phyloP scores from a whole-genome alignment of 2,329 filamentous ascomycete species.

The Dothideomycetes sp. region DNA sequence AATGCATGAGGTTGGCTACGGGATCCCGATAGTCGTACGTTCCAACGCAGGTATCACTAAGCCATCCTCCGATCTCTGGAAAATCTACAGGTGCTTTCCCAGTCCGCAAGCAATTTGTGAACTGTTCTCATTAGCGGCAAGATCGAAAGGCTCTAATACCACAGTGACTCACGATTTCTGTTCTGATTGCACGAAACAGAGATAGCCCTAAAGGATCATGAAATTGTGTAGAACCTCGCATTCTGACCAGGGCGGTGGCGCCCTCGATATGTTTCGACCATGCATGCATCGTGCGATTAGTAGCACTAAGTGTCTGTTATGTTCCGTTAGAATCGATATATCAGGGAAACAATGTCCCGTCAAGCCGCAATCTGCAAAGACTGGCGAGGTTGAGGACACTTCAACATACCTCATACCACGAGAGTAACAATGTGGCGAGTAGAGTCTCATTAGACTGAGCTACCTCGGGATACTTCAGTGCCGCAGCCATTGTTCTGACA shows the following conservation, averaged over 20 bases:
- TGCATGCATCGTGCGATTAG: conserved; percentile 35
- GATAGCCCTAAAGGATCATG: conserved; percentile 1
- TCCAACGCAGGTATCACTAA: conserved; percentile 2
- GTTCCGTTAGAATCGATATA: too few relatives aligned
- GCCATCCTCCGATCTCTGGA: conserved; percentile 2
- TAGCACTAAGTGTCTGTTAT: conserved; percentile 6
- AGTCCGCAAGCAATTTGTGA: conserved; percentile 8
- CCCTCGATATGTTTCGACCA: conserved; percentile 50
- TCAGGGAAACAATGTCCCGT: too few relatives aligned
- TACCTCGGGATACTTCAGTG: conserved; percentile 39
- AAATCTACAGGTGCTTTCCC: conserved; percentile 4
- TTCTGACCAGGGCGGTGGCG: conserved; percentile 44
- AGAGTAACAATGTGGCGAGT: conserved; percentile 48
- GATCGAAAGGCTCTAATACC: too few relatives aligned
- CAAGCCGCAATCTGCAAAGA: too few relatives aligned
- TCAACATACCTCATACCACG: conserved; percentile 48
- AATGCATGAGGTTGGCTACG: conserved; percentile 4
- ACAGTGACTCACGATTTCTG: conserved; percentile 3
- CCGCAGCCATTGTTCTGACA: conserved; percentile 28
- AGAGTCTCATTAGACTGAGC: conserved; percentile 47
- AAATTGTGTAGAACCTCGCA: conserved; percentile 27
- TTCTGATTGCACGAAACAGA: conserved; percentile 6
- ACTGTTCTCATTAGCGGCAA: conserved; percentile 1
- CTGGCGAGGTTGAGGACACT: too few relatives aligned
- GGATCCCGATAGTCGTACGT: neutral